Percentiles rank a stretch among this genome's conserved stretches.
These are phyloP conservation scores for Pythium utonaiense DNA, from an alignment of 352 stramenopile genomes.

Conservation along the genomic window DNA sequence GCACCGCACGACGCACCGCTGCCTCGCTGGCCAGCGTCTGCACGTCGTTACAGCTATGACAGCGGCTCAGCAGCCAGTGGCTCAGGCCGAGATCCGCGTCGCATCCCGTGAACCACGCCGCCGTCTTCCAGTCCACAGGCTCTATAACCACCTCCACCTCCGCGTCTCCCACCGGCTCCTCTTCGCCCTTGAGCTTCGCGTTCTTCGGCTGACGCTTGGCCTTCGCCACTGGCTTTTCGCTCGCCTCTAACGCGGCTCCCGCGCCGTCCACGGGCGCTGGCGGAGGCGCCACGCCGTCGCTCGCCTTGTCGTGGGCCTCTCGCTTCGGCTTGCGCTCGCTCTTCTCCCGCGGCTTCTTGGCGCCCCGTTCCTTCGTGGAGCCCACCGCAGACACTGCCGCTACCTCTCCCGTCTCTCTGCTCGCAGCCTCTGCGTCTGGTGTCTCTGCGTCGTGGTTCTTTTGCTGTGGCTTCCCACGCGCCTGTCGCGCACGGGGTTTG, in stretches of 20 bases:
- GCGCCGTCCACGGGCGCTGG: background rate
- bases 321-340: conserved; percentile 2
- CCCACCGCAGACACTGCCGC: background rate
- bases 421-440: background rate
- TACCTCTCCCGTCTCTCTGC: background rate
- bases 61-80: conserved; percentile 61
- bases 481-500: background rate
- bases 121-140: conserved; percentile 28
- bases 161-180: background rate
- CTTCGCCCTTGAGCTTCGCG: background rate
- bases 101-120: conserved; percentile 44
- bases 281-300: background rate
- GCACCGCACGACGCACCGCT: conserved; percentile 31
- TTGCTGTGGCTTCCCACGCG: background rate
- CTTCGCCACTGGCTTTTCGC: conserved; percentile 1
- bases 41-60: conserved; percentile 37
- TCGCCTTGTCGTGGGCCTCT: background rate
- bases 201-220: background rate
- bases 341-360: conserved; percentile 10
- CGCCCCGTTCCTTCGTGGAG: background rate
- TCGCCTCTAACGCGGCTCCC: background rate
- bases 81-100: conserved; percentile 41
- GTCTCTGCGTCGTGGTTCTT: background rate
- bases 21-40: conserved; percentile 26
- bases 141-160: conserved; percentile 6